Base-by-base conservation (phyloP, 768 basidiomycete species). In the Russula foetens region DNA sequence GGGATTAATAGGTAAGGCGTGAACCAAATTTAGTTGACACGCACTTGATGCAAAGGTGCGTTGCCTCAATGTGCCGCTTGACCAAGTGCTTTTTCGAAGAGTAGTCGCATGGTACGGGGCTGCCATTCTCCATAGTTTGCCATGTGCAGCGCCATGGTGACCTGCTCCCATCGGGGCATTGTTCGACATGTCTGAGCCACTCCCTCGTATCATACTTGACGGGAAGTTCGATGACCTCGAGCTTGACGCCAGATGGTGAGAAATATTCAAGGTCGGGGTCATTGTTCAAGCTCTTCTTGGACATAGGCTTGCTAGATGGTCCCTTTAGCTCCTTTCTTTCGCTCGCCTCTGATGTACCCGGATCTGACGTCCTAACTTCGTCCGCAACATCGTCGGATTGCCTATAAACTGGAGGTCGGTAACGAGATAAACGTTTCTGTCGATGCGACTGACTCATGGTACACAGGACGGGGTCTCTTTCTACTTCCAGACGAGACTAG, bases 41-140 rank as follows among this genome's bases (percentile, higher is more conserved):
- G 61, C 62, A 83, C 86, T 81, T 83, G 65, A 81, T 75, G 53
- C 79, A 76, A 48, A 88, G 69, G 67, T 87, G 86, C 15, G 79
- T 81, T 9, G 81, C 80, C 69, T 84, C 78, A 49, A 88, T 76
- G 69, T 88, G 86, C 29, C 86, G 77, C 69, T 85, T 86, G 59
- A 87, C 82, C 45, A 85, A 75, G 68, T 86, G 85, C 69, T 83
- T 85, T 67, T 83, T 82, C 24, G 78, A 74, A 35, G 69, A 68
- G 62, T 81, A 81, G 23, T 72, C 69, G 63, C 80, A 82, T 47
- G 65, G 67, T 33, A 67, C 67, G 31, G 67, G 69, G 63, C 60
- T 74, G 56, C 69, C 72, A 57, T 63, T 68, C 58, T 66, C 67
- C 48, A 71, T 69, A 15, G 73, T 72, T 48, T 69, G 65, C 77